Evolutionary conservation across 192 early-diverging fungal species (phyloP), one percentile per base, ranked within the genome.

Genomic region (Linderina pennispora): DNA sequence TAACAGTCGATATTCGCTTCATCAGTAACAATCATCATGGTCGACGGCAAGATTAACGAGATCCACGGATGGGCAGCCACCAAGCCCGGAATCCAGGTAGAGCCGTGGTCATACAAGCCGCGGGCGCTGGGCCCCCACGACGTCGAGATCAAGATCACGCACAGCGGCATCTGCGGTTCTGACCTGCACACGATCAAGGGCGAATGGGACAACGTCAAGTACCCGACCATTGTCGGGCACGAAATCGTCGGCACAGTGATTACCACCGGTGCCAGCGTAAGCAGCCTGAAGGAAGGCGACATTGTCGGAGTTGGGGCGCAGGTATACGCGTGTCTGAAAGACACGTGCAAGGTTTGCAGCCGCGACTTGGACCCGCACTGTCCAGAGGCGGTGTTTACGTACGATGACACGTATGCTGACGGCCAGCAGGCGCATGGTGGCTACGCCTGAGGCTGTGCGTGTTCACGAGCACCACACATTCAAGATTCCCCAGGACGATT

Each of bases 131-230:
- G 79, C 8, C 53, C 55, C 10, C 57, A 81, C 55, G 83, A 83
- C 51, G 75, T 89, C 25, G 80, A 84, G 54, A 86, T 91, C 40
- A 65, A 87, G 62, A 81, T 90, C 46, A 60, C 75, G 15, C 77
- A 83, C 62, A 83, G 84, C 49, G 86, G 87, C 33, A 80, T 89
- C 40, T 91, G 89, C 53, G 82, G 80, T 33, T 78, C 83, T 4
- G 90, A 92, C 54, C 50, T 88, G 34, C 87, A 92, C 67, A 81
- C 74, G 28, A 43, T 79, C 36, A 77, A 75, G 46, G 58, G 70
- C 7, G 86, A 77, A 44, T 83, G 86, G 81, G 52, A 69, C 9
- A 42, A 52, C 17, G 56, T 71, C 15, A 31, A 15, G 20, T 64
- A 73, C 36, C 66, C 71, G 21, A 50, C 64, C 8, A 75, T 87